Evolutionary conservation across 169 alveolate species (phyloP), one percentile per base, ranked within the genome.

Genomic region (Plasmodium coatneyi): DNA sequence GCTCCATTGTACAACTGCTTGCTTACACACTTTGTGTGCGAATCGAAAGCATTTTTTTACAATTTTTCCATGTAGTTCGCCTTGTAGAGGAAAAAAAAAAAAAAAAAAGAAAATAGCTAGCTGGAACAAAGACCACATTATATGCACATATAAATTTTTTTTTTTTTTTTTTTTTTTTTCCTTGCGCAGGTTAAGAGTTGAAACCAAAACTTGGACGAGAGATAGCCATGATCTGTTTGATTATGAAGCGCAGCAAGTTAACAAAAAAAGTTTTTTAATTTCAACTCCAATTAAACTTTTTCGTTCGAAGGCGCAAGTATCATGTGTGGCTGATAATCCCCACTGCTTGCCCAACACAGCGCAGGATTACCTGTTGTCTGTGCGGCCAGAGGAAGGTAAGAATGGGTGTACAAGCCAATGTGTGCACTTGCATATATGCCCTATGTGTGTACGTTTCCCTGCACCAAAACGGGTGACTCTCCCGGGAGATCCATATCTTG

Each of bases 141-240:
- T n/a, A n/a, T n/a, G n/a, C n/a, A n/a, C n/a, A n/a, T n/a, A n/a
- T n/a, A n/a, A n/a, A n/a, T n/a, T n/a, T n/a, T n/a, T 16, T n/a
- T 25, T 80, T 81, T 52, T 78, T 60, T 54, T 82, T 84, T 39
- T 92, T 71, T 70, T 66, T 92, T 71, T 80, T 70, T 25, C 4
- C n/a, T 92, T 82, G 36, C 94, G 78, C 66, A 96, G 96, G 97
- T 92, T 96, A 74, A 94, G 97, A 30, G 96, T 97, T 19, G 94
- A 96, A 92, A 97, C 98, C 36, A 93, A 97, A 83, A 98, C 99
- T 14, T 98, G 99, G 99, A 95, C 97, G 56, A 95, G 99, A 46
- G 99, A 98, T 96, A 96, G 98, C 71, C 99, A 98, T 83, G 99
- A 98, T 78, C 96, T 98, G 78, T 98, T 98, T 94, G 99, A 98